Evolutionary conservation across 495 filamentous ascomycete species (phyloP).

Genomic region (Pseudevernia furfuracea): DNA sequence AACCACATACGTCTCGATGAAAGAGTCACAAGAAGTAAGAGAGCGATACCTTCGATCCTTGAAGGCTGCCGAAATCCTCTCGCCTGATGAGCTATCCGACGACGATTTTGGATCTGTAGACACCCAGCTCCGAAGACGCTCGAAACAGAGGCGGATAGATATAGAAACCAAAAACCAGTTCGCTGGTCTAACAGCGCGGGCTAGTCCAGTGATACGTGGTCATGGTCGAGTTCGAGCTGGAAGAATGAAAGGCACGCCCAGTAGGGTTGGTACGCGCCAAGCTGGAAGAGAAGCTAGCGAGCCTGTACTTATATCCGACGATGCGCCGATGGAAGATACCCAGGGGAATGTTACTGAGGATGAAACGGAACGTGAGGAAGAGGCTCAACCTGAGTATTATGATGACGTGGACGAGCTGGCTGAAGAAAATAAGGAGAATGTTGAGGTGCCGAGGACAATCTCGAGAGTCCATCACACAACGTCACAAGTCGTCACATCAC

Average conservation of each 20-base stretch:
- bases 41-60: conserved; percentile 33
- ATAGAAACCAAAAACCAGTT: conserved; percentile 37
- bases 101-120: conserved; percentile 42
- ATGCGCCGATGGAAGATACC: conserved; percentile 18
- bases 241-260: conserved; percentile 4
- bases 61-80: conserved; percentile 30
- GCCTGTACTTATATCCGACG: conserved; percentile 23
- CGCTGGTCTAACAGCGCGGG: conserved; percentile 35
- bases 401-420: conserved; percentile 31
- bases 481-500: conserved; percentile 37
- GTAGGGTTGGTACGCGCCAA: conserved; percentile 1
- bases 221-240: conserved; percentile 12
- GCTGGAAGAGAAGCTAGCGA: conserved; percentile 14
- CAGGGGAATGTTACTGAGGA: conserved; percentile 38
- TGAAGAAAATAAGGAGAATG: conserved; percentile 49
- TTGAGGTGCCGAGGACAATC: conserved; percentile 29
- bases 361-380: conserved; percentile 47
- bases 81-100: conserved; percentile 39
- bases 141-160: conserved; percentile 35
- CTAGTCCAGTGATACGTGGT: conserved; percentile 22
- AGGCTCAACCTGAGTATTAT: conserved; percentile 27
- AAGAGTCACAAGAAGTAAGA: conserved; percentile 44
- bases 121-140: conserved; percentile 36
- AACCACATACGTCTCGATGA: conserved; percentile 44
- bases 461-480: conserved; percentile 36